Evolutionary conservation across 768 basidiomycete species (phyloP), one percentile per base, ranked within the genome.

Genomic region (Mrakia hoshinonis): DNA sequence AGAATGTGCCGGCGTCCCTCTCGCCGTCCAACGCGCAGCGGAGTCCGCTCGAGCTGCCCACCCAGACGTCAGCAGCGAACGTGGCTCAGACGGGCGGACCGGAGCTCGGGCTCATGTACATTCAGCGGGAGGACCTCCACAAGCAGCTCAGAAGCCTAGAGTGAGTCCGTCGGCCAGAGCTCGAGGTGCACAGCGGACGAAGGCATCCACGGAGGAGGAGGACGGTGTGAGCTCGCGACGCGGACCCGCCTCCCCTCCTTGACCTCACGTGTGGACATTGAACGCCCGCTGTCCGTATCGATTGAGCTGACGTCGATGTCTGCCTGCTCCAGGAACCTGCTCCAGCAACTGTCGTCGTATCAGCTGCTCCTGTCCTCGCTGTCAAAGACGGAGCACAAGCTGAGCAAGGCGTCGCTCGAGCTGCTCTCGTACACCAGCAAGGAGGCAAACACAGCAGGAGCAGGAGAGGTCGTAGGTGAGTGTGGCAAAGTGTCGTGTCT

Each of bases 291-390:
- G 20, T 29, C 24, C 24, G 4, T 26, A 11, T 29, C 7, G 58
- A 20, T 4, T 29, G 31, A n/a, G 46, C 62, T 64, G n/a, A 64
- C 22, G 13, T 55, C 24, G 11, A n/a, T 29, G 6, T 13, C n/a
- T 22, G 18, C 34, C 34, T 36, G 18, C 6, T 46, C 2, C 64
- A 66, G 64, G n/a, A 31, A 31, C 12, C 31, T 66, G 3, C 48
- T 66, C 29, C 48, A 48, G 4, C 64, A 66, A 12, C 64, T 66
- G 20, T 48, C 64, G 18, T 66, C 64, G 31, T 66, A 66, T 34
- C 47, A 66, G 31, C 43, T 66, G 22, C 31, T 66, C 13, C 48
- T 66, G 29, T 7, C 64, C 9, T 49, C 47, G 4, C 64, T 66
- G 3, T 46, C 29, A 3, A 66, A 66, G 24, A 66, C 48, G 13